Conservation (phyloP, 2,329 filamentous ascomycete species). For the Trichoderma brevicompactum region DNA sequence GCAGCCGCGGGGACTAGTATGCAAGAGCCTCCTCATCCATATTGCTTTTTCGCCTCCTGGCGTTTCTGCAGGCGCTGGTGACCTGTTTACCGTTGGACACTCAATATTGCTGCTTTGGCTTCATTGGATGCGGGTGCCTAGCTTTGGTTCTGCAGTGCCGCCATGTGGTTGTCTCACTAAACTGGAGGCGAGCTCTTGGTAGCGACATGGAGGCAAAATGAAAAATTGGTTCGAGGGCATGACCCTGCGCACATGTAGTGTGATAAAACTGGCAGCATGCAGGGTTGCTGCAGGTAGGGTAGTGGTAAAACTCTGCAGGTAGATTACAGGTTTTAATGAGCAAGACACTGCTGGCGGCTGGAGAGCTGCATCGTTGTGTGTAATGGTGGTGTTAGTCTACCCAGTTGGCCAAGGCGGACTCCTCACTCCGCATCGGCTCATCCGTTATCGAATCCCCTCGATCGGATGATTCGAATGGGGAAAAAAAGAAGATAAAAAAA, state of each 20-base stretch:
- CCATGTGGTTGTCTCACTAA: slow-evolving; percentile 26
- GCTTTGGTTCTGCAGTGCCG: slow-evolving; percentile 12
- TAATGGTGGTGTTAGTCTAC: slow-evolving; percentile 4
- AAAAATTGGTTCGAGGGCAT: slow-evolving; percentile 12
- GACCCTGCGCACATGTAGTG: slow-evolving; percentile 16
- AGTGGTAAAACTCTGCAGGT: slow-evolving; percentile 13
- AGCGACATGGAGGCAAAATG: slow-evolving; percentile 16
- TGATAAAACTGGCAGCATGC: slow-evolving; percentile 26
- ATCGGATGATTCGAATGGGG: background rate
- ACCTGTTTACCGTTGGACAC: slow-evolving; percentile 5
- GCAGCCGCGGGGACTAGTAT: slow-evolving; percentile 24
- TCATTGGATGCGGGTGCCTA: slow-evolving; percentile 13
- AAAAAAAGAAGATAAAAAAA: background rate
- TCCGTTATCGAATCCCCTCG: background rate
- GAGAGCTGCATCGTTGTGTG: slow-evolving; percentile 16
- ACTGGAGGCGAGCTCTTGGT: background rate
- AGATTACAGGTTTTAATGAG: slow-evolving; percentile 6
- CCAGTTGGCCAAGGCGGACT: slow-evolving; percentile 22
- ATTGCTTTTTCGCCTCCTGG: slow-evolving; percentile 19
- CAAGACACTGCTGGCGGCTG: slow-evolving; percentile 12
- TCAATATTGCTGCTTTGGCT: background rate
- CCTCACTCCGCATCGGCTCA: slow-evolving; percentile 10
- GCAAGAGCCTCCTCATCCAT: slow-evolving; percentile 21
- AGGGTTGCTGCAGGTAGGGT: slow-evolving; percentile 25
- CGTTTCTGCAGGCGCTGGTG: slow-evolving; percentile 15